Base-by-base conservation (phyloP, 2,329 filamentous ascomycete genomes). In the Parastagonospora avenae region DNA sequence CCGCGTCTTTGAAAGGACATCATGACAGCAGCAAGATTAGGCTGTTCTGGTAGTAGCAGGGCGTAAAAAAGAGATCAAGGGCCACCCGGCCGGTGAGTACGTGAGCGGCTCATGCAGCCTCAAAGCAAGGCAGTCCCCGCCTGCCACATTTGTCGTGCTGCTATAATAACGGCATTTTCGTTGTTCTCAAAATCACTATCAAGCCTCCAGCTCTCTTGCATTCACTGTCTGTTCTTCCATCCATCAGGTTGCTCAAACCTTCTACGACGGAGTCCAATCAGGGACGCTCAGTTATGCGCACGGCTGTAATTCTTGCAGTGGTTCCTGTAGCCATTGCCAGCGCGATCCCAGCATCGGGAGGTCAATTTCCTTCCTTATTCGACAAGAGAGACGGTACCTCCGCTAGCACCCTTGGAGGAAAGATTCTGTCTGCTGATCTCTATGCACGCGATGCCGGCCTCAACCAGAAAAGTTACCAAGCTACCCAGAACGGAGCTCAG, bases 391-490 rank as follows among this genome's bases (percentile, higher is more conserved):
- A 59, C 11, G 59, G 60, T 36, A 32, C 50, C 5, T 47, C 46
- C 7, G 28, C 43, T 16, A 46, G 37, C 11, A 10, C 51, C n/a
- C 33, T 55, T 27, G 54, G 57, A 33, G 54, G 54, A 28, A 64
- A 61, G 43, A 46, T 59, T 11, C 46, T 66, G 11, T 52, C 62
- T 11, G 48, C 60, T 11, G 65, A 68, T 54, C 40, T 66, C 10
- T 56, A 60, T 6, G 64, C 64, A 39, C 58, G 59, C 28, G 44
- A 59, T 46, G 65, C 65, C 27, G 60, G 50, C 31, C 50, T 64
- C 32, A 66, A 62, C 7, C 65, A 68, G 46, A 59, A 67, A 37
- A 51, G 58, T n/a, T 67, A 62, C 41, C 65, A 68, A 42, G 57
- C 59, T 33, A 63, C 50, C 5, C 51, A 59, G 31, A 48, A 65